Conservation (phyloP, 768 basidiomycete genomes). For the Termitomyces sp. region DNA sequence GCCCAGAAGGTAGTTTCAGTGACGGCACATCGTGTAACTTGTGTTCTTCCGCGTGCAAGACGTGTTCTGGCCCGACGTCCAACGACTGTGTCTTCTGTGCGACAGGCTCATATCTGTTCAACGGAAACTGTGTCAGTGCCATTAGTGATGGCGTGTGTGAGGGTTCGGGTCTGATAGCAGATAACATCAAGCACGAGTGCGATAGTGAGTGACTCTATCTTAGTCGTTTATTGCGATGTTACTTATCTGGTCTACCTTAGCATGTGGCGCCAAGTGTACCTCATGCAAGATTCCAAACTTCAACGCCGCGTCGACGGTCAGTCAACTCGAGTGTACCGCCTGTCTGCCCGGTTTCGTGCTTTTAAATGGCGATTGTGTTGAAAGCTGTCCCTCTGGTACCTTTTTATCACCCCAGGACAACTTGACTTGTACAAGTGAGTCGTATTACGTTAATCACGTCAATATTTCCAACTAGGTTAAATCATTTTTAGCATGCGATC, state of each 20-base stretch:
- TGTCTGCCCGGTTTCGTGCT: slow-evolving; percentile 81
- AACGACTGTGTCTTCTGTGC: slow-evolving; percentile 73
- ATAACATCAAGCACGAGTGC: slow-evolving; percentile 81
- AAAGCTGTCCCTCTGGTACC: slow-evolving; percentile 68
- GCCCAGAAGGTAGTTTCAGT: slow-evolving; percentile 66
- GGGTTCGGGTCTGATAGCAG: slow-evolving; percentile 67
- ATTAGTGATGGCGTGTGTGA: slow-evolving; percentile 71
- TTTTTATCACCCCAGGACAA: slow-evolving; percentile 74
- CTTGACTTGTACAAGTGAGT: slow-evolving; percentile 61
- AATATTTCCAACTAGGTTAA: slow-evolving; percentile 2
- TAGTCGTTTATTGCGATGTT: background rate
- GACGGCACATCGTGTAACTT: slow-evolving; percentile 48
- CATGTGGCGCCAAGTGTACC: slow-evolving; percentile 80
- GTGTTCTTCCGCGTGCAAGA: slow-evolving; percentile 67
- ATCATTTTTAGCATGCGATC: slow-evolving; percentile 52
- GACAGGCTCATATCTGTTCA: slow-evolving; percentile 56
- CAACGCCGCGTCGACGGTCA: slow-evolving; percentile 58
- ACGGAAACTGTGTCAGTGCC: slow-evolving; percentile 69
- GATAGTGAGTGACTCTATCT: slow-evolving; percentile 56
- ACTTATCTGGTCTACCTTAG: slow-evolving; percentile 35
- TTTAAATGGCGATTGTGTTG: slow-evolving; percentile 66
- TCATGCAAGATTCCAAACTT: slow-evolving; percentile 74
- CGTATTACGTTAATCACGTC: background rate
- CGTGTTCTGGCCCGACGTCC: slow-evolving; percentile 67
- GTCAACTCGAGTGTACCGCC: slow-evolving; percentile 68